A percentile compares a stretch with the other conserved stretches of the same genome.
phyloP scores from a whole-genome alignment of 768 basidiomycete species.

The Termitomyces sp. region DNA sequence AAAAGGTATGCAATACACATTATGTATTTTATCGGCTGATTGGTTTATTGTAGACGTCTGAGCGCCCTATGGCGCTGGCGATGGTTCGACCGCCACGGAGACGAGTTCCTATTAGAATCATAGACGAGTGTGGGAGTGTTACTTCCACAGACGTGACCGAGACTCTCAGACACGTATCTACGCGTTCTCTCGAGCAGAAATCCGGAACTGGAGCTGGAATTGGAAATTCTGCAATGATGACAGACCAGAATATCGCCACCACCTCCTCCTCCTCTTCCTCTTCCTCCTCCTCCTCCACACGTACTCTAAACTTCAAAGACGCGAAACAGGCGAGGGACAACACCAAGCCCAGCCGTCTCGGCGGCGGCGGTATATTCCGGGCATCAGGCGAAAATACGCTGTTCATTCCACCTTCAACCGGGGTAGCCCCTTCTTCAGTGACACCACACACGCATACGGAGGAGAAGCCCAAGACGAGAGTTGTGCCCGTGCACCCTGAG shows the following conservation, averaged over 20 bases:
- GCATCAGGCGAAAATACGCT: slow-evolving; percentile 55
- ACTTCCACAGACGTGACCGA: neutral
- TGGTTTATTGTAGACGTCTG: too few relatives aligned
- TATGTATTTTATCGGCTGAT: too few relatives aligned
- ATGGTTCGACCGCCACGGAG: slow-evolving; percentile 3
- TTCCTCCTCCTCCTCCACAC: slow-evolving; percentile 17
- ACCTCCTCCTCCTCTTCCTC: neutral
- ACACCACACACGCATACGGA: too few relatives aligned
- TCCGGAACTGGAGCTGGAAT: too few relatives aligned
- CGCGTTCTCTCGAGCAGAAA: slow-evolving; percentile 22
- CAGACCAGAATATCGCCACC: neutral
- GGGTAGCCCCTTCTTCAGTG: too few relatives aligned
- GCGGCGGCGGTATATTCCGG: slow-evolving; percentile 67
- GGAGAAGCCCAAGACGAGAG: too few relatives aligned
- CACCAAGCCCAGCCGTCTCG: slow-evolving; percentile 38
- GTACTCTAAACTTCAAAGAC: slow-evolving; percentile 40
- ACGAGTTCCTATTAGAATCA: slow-evolving; percentile 14
- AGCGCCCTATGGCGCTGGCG: too few relatives aligned
- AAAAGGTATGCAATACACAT: slow-evolving; percentile 14
- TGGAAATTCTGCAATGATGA: neutral
- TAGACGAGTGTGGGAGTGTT: neutral
- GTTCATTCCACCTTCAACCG: slow-evolving; percentile 21
- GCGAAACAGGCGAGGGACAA: slow-evolving; percentile 52
- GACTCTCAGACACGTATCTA: slow-evolving; percentile 32
- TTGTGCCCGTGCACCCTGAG: neutral